Conservation (phyloP, 768 basidiomycete genomes). For the Tulasnella calospora region DNA sequence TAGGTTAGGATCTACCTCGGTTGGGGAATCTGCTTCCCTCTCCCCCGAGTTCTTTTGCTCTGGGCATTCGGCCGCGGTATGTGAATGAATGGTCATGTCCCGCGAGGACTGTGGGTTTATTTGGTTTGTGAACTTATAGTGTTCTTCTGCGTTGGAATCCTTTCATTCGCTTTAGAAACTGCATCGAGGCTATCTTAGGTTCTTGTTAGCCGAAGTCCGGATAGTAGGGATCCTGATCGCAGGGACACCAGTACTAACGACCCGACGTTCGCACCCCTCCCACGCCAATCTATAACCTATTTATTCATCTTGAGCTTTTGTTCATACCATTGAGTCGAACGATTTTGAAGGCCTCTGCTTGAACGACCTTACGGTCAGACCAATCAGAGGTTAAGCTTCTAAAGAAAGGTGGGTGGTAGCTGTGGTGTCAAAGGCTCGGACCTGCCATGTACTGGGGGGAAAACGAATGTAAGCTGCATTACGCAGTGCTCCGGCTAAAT, state of each 20-base stretch:
- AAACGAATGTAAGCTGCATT: no score
- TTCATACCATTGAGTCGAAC: background rate
- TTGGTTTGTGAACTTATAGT: background rate
- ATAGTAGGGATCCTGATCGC: background rate
- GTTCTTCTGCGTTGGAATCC: background rate
- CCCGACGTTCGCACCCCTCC: background rate
- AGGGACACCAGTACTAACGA: background rate
- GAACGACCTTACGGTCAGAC: background rate
- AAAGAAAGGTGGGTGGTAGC: no score
- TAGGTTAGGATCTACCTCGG: background rate
- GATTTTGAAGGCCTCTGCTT: background rate
- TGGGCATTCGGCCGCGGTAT: constrained; percentile 16
- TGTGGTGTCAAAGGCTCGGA: no score
- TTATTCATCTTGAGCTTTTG: background rate
- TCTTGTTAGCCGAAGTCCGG: background rate
- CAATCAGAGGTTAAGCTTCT: background rate
- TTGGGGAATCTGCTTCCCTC: background rate
- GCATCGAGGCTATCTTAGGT: background rate
- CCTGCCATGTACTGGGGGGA: no score
- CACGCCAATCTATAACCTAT: background rate
- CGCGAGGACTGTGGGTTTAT: background rate
- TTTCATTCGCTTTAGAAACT: background rate
- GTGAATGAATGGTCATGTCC: background rate
- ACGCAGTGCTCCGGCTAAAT: no score
- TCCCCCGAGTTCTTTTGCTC: background rate